Conservation (phyloP, 345 rosid genomes). For the Excoecaria cochinchinensis region DNA sequence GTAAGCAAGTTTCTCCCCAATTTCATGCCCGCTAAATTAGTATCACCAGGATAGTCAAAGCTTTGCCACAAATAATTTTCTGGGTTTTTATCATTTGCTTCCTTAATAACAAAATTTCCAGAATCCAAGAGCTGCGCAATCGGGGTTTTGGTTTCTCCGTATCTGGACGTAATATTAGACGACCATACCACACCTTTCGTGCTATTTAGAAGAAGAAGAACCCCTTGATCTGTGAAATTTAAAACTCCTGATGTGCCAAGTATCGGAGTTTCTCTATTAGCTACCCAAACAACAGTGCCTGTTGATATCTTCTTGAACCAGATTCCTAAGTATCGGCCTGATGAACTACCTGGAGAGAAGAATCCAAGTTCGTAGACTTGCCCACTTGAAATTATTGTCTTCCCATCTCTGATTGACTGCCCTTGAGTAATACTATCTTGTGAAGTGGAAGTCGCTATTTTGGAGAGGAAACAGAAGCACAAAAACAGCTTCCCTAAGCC, state of each 20-base stretch:
- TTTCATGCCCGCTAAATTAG: conserved; percentile 24
- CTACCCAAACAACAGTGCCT: conserved; percentile 30
- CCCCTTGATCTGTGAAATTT: conserved; percentile 16
- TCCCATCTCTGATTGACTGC: conserved; percentile 20
- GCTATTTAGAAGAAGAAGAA: conserved; percentile 23
- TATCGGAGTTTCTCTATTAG: conserved; percentile 27
- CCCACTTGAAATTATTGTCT: conserved; percentile 19
- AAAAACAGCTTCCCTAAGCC: not conserved
- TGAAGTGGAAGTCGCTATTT: not conserved
- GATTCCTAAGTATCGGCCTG: conserved; percentile 21
- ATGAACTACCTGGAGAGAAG: conserved; percentile 21
- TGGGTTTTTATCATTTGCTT: not conserved
- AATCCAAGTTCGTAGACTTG: conserved; percentile 25
- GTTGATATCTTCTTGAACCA: conserved; percentile 27
- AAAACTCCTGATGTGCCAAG: conserved; percentile 12
- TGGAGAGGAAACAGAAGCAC: not conserved
- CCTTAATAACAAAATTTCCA: conserved; percentile 31
- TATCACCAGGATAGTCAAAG: conserved; percentile 32
- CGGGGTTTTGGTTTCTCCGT: not conserved
- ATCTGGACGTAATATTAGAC: conserved; percentile 16
- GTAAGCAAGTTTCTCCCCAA: conserved; percentile 22
- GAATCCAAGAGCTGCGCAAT: conserved; percentile 27
- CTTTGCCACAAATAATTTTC: conserved; percentile 33
- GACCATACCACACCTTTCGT: conserved; percentile 26
- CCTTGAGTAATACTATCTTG: conserved; percentile 16